Base-by-base conservation (phyloP, 768 basidiomycete species). In the Amanita rimosa region DNA sequence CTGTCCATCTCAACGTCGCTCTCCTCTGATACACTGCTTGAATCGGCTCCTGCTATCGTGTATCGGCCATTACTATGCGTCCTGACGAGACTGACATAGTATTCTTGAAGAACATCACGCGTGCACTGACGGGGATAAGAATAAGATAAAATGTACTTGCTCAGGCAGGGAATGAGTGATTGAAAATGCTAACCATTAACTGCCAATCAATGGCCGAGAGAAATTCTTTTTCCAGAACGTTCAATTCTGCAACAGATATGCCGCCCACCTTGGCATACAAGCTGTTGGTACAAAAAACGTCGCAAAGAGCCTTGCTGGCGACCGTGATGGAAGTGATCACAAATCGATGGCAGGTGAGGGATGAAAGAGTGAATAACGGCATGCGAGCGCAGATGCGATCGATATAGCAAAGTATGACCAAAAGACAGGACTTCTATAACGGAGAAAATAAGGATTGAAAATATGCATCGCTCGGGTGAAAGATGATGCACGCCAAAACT, bases 241-340 rank as follows among this genome's bases (percentile, higher is more conserved):
- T 95, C 64, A 98, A 79, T 68, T 99, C 95, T 52, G 76, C 73
- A 43, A 92, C 74, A 54, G 86, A 81, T 62, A 97, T 91, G 49
- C 96, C 96, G 57, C 96, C 96, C 27, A 99, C 94, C 66, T 85
- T 87, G 55, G 96, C 91, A 67, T 98, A 98, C 60, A 94, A 80
- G 49, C 76, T 79, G 64, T 98, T 98, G 42, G 89, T 91, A 68
- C 89, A 95, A 64, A 98, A 98, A 16, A 82, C 79, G 68, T 99
- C 96, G 65, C 89, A 94, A 39, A 97, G 80, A 0, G 92, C 91
- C 67, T 99, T 98, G 70, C 83, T 86, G 53, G 90, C 85, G 51
- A 93, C 90, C 26, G 88, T 81, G 64, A 97, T 84, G 57, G 91
- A 81, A 39, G 95, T 78, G 68, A 98, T 97, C 61, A 97, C 75